Evolutionary conservation across 2,329 filamentous ascomycete species (phyloP).

Genomic region (Penicillium sp.): DNA sequence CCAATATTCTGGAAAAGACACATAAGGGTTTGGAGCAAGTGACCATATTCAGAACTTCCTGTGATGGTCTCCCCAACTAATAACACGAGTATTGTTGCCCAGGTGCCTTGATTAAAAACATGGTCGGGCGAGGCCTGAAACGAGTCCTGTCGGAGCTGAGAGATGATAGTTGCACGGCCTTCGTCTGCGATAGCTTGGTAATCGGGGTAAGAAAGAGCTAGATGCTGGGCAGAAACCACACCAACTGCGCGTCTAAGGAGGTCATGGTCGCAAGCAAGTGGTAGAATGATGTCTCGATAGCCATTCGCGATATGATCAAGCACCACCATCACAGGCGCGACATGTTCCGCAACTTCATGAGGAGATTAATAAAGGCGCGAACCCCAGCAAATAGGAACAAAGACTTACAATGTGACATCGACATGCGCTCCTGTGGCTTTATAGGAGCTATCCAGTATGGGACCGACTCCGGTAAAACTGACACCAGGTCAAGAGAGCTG

Average conservation of each 20-base stretch:
- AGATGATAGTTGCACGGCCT: conserved; percentile 19
- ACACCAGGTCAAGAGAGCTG: not conserved
- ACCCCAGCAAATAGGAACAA: too few relatives aligned
- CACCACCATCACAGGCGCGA: conserved; percentile 36
- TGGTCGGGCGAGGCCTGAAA: conserved; percentile 12
- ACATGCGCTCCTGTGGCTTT: conserved; percentile 13
- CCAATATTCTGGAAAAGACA: conserved; percentile 17
- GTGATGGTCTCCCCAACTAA: conserved; percentile 32
- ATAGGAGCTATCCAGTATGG: conserved; percentile 20
- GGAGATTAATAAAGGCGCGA: not conserved
- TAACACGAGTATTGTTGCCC: conserved; percentile 27
- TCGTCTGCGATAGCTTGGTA: conserved; percentile 18
- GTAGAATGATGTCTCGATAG: conserved; percentile 33
- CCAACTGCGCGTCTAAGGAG: conserved; percentile 28
- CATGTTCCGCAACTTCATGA: conserved; percentile 24
- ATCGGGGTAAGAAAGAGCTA: conserved; percentile 14
- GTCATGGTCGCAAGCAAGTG: conserved; percentile 29
- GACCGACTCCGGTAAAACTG: not conserved
- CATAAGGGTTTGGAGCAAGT: conserved; percentile 21
- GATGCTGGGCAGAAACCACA: conserved; percentile 28
- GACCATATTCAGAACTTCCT: conserved; percentile 22
- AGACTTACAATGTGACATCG: conserved; percentile 23
- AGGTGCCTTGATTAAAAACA: conserved; percentile 20
- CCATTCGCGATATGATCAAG: conserved; percentile 34
- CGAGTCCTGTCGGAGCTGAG: conserved; percentile 19